A percentile compares a stretch with the other conserved stretches of the same genome.
phyloP scores from a whole-genome alignment of 208 protist species.

The Angomonas desouzai region DNA sequence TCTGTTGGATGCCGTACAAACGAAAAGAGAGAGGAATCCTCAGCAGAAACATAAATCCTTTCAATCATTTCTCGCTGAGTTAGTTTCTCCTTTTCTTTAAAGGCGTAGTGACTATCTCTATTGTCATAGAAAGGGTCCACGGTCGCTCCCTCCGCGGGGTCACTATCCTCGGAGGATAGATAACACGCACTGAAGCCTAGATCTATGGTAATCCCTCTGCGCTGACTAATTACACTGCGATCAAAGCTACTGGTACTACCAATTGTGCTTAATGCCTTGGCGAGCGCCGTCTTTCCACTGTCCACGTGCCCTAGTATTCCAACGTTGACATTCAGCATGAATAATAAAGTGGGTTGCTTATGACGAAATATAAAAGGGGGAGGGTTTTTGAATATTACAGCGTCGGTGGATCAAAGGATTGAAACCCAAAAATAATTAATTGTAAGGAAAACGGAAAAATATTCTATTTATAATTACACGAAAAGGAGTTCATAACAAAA shows the following conservation, averaged over 20 bases:
- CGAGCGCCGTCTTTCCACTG: conserved; percentile 95
- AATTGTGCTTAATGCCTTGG: conserved; percentile 89
- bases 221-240: conserved; percentile 96
- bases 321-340: conserved; percentile 92
- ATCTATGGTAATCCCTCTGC: conserved; percentile 97
- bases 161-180: conserved; percentile 11
- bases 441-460: too few species aligned
- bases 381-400: too few species aligned
- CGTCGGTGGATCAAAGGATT: too few species aligned
- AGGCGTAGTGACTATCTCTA: background rate
- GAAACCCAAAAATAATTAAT: too few species aligned
- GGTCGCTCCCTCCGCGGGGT: background rate
- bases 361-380: too few species aligned
- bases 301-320: conserved; percentile 97
- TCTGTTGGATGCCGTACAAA: background rate
- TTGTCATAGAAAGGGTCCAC: background rate
- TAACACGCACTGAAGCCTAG: conserved; percentile 95
- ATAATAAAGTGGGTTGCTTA: too few species aligned
- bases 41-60: background rate
- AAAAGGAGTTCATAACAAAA: conserved; percentile 11
- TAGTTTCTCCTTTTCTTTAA: background rate
- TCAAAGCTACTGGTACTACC: conserved; percentile 97
- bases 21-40: background rate
- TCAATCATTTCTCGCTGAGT: background rate
- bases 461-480: conserved; percentile 4